A percentile compares a stretch with the other conserved stretches of the same genome.
Conservation (phyloP, 345 rosid genomes). For the Brassica incana region DNA sequence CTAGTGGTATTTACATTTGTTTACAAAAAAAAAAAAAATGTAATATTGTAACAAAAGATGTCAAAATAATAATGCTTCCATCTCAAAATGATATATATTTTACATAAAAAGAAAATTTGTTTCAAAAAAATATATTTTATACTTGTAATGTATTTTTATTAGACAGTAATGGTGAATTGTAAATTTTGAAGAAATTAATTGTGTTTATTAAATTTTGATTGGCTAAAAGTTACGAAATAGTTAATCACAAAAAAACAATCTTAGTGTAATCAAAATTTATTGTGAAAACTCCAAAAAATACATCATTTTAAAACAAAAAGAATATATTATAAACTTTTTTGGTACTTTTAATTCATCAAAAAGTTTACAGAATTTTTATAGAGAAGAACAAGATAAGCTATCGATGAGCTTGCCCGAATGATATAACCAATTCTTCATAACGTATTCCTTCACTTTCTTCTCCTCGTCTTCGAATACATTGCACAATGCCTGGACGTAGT, state of each 20-base stretch:
- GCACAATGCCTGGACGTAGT: not conserved
- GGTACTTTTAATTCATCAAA: not conserved
- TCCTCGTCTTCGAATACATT: not conserved
- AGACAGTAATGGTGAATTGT: too few relatives aligned
- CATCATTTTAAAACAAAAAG: too few relatives aligned
- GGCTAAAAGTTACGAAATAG: too few relatives aligned
- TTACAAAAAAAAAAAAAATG: not conserved
- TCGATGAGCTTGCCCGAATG: not conserved
- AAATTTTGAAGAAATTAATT: too few relatives aligned
- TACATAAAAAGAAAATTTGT: too few relatives aligned
- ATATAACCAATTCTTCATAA: not conserved
- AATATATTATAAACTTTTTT: not conserved
- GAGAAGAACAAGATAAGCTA: not conserved
- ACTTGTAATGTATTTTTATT: too few relatives aligned
- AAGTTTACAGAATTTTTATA: not conserved
- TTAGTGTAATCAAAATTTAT: too few relatives aligned
- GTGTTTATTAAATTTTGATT: too few relatives aligned
- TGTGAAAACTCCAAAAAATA: not conserved
- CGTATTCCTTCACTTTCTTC: not conserved
- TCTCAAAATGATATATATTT: too few relatives aligned
- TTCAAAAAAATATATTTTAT: too few relatives aligned
- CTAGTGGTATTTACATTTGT: too few relatives aligned
- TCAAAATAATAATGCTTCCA: not conserved
- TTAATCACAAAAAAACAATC: too few relatives aligned
- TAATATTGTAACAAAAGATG: not conserved